Conservation (phyloP, 345 rosid species). For the Brassica juncea region DNA sequence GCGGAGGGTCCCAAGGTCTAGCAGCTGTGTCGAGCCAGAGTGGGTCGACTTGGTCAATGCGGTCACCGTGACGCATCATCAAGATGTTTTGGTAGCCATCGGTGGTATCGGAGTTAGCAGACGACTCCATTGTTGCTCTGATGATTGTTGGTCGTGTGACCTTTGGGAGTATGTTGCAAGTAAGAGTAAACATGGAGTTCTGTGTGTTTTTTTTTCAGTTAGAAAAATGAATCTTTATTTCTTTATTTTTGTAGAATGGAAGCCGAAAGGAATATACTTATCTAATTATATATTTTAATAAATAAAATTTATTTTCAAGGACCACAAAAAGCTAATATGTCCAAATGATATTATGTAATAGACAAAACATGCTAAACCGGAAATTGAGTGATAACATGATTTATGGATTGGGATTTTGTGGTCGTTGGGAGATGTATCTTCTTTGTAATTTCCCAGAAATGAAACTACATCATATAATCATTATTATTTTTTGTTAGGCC, state of each 20-base stretch:
- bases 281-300: background rate
- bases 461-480: background rate
- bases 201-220: background rate
- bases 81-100: conserved; percentile 52
- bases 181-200: background rate
- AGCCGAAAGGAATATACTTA: background rate
- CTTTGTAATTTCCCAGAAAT: background rate
- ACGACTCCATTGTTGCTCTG: conserved; percentile 24
- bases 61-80: conserved; percentile 90
- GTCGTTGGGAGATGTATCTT: conserved; percentile 12
- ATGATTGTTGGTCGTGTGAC: background rate
- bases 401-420: conserved; percentile 16
- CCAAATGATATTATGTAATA: background rate
- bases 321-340: background rate
- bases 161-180: conserved; percentile 22
- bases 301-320: background rate
- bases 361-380: conserved; percentile 1
- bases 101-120: background rate
- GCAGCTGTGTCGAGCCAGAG: conserved; percentile 55
- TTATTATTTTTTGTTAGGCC: too few species aligned
- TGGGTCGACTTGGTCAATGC: conserved; percentile 57
- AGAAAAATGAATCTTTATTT: background rate
- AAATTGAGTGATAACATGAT: background rate
- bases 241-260: background rate
- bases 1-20: conserved; percentile 81